phyloP scores from a whole-genome alignment of 257 asterid genomes.

The Solanum peruvianum region DNA sequence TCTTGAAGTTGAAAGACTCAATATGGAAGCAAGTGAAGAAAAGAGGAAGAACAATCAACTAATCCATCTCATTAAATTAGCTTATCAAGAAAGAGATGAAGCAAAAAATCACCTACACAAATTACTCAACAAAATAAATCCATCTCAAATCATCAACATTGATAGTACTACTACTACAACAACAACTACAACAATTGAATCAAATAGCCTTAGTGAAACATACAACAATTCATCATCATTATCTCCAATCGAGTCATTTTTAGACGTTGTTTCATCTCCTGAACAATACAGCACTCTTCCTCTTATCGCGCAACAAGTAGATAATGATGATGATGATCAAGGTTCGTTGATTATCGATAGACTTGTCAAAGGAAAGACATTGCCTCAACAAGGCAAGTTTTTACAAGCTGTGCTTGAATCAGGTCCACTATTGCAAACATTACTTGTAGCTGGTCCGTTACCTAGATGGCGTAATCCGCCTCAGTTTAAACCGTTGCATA shows the following conservation, averaged over 20 bases:
- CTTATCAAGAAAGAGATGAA: conserved; percentile 28
- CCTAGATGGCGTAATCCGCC: conserved; percentile 27
- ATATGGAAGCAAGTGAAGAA: conserved; percentile 18
- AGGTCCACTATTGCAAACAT: conserved; percentile 18
- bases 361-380: conserved; percentile 26
- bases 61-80: conserved; percentile 9
- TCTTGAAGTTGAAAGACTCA: conserved; percentile 24
- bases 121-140: conserved; percentile 21
- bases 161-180: conserved; percentile 2
- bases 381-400: conserved; percentile 13
- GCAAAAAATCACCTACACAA: conserved; percentile 29
- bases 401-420: conserved; percentile 11
- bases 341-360: conserved; percentile 38
- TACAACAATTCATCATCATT: conserved; percentile 28
- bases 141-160: conserved; percentile 9
- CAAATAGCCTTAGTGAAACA: conserved; percentile 52
- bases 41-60: conserved; percentile 16
- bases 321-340: conserved; percentile 14
- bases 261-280: conserved; percentile 42
- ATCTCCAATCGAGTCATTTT: conserved; percentile 36
- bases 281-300: background rate
- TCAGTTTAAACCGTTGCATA: background rate
- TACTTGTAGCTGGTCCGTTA: conserved; percentile 9
- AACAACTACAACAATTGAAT: conserved; percentile 29
- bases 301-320: background rate